phyloP scores from a whole-genome alignment of 2,329 filamentous ascomycete genomes.

The Penicillium sp. region DNA sequence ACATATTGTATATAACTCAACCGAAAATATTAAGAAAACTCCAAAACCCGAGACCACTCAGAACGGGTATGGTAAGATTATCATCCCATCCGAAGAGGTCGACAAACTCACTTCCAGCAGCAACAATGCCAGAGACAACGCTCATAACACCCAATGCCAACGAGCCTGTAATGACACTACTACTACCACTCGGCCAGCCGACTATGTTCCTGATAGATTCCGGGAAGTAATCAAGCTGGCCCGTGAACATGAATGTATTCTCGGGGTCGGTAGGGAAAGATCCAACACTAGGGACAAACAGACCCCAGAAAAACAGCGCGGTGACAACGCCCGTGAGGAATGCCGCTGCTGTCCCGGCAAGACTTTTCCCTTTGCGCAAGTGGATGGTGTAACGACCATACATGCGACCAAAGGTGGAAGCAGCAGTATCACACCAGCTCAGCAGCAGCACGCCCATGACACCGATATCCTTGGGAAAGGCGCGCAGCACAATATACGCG shows the following conservation, averaged over 20 bases:
- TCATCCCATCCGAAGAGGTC: slow-evolving; percentile 95
- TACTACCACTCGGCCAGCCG: slow-evolving; percentile 49
- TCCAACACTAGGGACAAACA: slow-evolving; percentile 66
- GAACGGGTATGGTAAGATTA: slow-evolving; percentile 90
- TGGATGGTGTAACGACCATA: slow-evolving; percentile 87
- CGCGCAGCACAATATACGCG: slow-evolving; percentile 77
- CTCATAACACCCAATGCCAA: slow-evolving; percentile 76
- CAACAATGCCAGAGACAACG: slow-evolving; percentile 81
- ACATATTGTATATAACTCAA: slow-evolving; percentile 8
- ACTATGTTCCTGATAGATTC: slow-evolving; percentile 54
- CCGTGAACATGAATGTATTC: slow-evolving; percentile 76
- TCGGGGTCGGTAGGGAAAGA: slow-evolving; percentile 65
- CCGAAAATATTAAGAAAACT: slow-evolving; percentile 84
- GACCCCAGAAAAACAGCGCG: slow-evolving; percentile 84
- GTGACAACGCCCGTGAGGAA: slow-evolving; percentile 78
- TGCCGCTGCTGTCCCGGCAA: slow-evolving; percentile 83
- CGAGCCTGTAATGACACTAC: slow-evolving; percentile 62
- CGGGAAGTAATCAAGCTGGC: slow-evolving; percentile 66
- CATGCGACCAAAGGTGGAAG: slow-evolving; percentile 85
- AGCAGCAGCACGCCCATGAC: slow-evolving; percentile 85
- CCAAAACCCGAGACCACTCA: slow-evolving; percentile 86
- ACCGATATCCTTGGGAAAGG: slow-evolving; percentile 89
- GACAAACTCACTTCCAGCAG: slow-evolving; percentile 82
- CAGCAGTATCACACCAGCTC: slow-evolving; percentile 97
- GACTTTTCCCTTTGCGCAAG: slow-evolving; percentile 80